Evolutionary conservation across 2,329 filamentous ascomycete genomes (phyloP).

Genomic region (Nothophaeocryptopus gaeumannii): DNA sequence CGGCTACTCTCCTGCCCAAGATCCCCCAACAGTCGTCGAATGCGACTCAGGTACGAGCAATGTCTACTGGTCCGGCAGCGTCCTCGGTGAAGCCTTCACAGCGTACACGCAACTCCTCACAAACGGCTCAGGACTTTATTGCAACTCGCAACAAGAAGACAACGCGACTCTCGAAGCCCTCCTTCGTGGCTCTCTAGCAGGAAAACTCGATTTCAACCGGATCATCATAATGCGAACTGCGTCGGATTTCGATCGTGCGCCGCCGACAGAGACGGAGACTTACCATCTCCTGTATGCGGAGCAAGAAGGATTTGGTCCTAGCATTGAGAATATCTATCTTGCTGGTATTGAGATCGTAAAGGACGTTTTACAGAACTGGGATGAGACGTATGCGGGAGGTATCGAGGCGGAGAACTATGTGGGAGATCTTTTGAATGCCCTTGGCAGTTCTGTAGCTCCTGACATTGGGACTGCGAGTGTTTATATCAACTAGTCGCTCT

Average conservation of each 20-base stretch:
- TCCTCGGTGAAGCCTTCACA: constrained; percentile 31
- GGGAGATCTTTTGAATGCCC: constrained; percentile 65
- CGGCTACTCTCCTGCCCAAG: constrained; percentile 27
- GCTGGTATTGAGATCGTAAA: constrained; percentile 63
- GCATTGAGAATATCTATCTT: constrained; percentile 64
- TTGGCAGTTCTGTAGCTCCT: constrained; percentile 64
- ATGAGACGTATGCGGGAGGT: constrained; percentile 55
- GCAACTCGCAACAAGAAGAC: constrained; percentile 38
- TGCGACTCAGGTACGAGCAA: constrained; percentile 35
- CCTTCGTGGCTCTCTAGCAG: constrained; percentile 29
- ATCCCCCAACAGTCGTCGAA: constrained; percentile 30
- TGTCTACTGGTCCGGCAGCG: constrained; percentile 32
- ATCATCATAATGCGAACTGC: constrained; percentile 44
- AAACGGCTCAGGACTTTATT: constrained; percentile 38
- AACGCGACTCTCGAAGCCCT: constrained; percentile 37
- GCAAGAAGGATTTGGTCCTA: constrained; percentile 62
- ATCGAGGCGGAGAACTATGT: constrained; percentile 62
- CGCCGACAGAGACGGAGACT: constrained; percentile 53
- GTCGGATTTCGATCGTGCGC: constrained; percentile 69
- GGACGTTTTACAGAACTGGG: constrained; percentile 62
- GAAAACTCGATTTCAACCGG: constrained; percentile 35
- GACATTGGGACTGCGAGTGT: constrained; percentile 47
- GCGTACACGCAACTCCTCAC: constrained; percentile 34
- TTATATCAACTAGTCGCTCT: constrained; percentile 9
- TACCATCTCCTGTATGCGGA: constrained; percentile 59